These are phyloP conservation scores for Pleurotus pulmonarius DNA, from an alignment of 768 basidiomycete genomes.

Conservation along the genomic window DNA sequence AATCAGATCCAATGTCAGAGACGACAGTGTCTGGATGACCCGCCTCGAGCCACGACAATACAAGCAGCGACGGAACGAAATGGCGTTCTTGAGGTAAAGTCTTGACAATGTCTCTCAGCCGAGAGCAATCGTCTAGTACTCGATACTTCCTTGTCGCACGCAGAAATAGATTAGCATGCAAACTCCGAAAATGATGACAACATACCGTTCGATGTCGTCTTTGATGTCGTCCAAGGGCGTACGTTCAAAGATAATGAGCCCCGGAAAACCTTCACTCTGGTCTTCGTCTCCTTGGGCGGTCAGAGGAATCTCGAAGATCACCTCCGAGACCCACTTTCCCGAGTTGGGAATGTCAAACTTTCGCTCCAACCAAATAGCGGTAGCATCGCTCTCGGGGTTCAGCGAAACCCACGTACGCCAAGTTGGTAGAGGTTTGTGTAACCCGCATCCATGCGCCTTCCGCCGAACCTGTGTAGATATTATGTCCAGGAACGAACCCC, in stretches of 20 bases:
- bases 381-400: conserved; percentile 69
- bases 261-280: conserved; percentile 42
- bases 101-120: conserved; percentile 62
- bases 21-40: conserved; percentile 23
- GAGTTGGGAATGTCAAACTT: conserved; percentile 71
- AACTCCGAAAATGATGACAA: background rate
- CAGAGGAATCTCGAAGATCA: conserved; percentile 59
- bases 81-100: conserved; percentile 49
- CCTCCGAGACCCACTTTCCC: conserved; percentile 58
- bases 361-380: conserved; percentile 75
- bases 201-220: conserved; percentile 67
- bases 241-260: conserved; percentile 72
- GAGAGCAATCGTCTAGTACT: conserved; percentile 66
- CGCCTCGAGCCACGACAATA: conserved; percentile 56
- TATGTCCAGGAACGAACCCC: conserved; percentile 60
- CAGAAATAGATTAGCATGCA: conserved; percentile 9
- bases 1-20: conserved; percentile 39
- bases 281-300: conserved; percentile 17
- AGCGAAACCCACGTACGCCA: conserved; percentile 76
- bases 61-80: conserved; percentile 59
- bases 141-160: conserved; percentile 55
- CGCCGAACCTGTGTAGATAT: conserved; percentile 36
- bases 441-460: conserved; percentile 19
- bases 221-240: conserved; percentile 58
- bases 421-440: conserved; percentile 25